Evolutionary conservation across 2,329 filamentous ascomycete species (phyloP), one percentile per base, ranked within the genome.

Genomic region (Phaeosphaeria sp.): DNA sequence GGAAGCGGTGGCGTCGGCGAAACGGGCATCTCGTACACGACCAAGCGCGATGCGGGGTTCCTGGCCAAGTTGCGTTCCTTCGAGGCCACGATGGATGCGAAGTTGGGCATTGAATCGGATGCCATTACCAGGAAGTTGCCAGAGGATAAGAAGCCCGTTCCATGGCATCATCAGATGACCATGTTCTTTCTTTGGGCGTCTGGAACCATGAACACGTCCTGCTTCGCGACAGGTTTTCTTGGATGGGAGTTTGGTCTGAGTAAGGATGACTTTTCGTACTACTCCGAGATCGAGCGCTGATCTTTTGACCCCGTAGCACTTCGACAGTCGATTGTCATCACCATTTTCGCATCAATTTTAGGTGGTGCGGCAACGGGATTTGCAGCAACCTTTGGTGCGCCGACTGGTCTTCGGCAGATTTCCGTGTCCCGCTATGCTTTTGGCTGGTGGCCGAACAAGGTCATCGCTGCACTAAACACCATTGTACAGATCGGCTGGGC

Each of bases 391-490:
- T 74, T 81, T 30, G 79, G 79, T 51, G 77, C 79, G 6, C 61
- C 76, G 46, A 77, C 78, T 57, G 71, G 73, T 55, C 68, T 83
- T 21, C 75, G 81, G 48, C 77, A 81, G 54, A 81, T 83, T 48
- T 72, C 73, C 2, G 75, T 80, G 27, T 77, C 78, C 49, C 73
- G 81, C 49, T 82, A 80, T 62, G 80, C 79, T n/a, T 81, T 83
- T 56, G 81, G 81, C n/a, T 83, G 81, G 77, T 83, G 76, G 59
- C 80, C 81, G 17, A 80, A 80, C 51, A 83, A 83, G 61, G 68
- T 83, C 53, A 77, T 80, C 53, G 80, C 80, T 4, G 67, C 78
- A 1, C 76, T 83, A 45, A 83, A 83, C 48, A 78, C 80, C 25
- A 72, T 83, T 27, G 76, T 81, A 48, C 80, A 82, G 60, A 73